Percentiles rank a stretch among this genome's conserved stretches.
These are phyloP conservation scores for Candida peoriensis DNA, from an alignment of 805 yeast species.

Conservation along the genomic window DNA sequence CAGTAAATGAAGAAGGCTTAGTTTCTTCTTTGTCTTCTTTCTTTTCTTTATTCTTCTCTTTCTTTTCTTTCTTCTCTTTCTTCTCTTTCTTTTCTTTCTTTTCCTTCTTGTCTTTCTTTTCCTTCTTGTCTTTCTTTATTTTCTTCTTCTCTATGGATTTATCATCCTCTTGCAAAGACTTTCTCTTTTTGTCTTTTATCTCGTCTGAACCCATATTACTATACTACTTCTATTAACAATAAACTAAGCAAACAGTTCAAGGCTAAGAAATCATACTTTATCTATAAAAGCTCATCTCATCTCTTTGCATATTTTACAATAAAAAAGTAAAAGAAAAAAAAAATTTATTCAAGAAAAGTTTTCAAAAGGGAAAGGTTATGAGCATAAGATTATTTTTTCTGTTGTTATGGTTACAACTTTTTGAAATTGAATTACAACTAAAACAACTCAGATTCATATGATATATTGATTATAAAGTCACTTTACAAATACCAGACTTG, in stretches of 20 bases:
- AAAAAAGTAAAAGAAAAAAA: not conserved
- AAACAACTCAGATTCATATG: too few species aligned
- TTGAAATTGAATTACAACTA: too few species aligned
- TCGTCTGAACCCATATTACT: constrained; percentile 21
- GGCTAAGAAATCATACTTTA: not conserved
- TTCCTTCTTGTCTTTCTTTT: constrained; percentile 24
- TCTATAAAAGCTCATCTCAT: constrained; percentile 5
- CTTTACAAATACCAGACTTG: too few species aligned
- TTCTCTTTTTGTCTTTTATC: constrained; percentile 24
- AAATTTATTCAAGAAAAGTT: constrained; percentile 2
- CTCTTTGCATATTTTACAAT: constrained; percentile 1
- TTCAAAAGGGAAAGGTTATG: constrained; percentile 5
- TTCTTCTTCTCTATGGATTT: constrained; percentile 19
- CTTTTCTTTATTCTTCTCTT: constrained; percentile 34
- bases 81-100: constrained; percentile 34
- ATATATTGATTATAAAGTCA: too few species aligned
- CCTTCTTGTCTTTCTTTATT: constrained; percentile 19
- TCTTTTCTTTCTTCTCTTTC: constrained; percentile 35
- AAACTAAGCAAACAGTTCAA: not conserved
- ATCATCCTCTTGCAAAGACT: constrained; percentile 17
- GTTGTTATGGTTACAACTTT: too few species aligned
- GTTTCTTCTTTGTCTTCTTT: constrained; percentile 28
- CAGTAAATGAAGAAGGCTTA: constrained; percentile 13
- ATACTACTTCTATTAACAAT: not conserved
- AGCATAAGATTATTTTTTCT: too few species aligned